phyloP scores from a whole-genome alignment of 2,329 filamentous ascomycete species.

The Talaromyces marneffei region DNA sequence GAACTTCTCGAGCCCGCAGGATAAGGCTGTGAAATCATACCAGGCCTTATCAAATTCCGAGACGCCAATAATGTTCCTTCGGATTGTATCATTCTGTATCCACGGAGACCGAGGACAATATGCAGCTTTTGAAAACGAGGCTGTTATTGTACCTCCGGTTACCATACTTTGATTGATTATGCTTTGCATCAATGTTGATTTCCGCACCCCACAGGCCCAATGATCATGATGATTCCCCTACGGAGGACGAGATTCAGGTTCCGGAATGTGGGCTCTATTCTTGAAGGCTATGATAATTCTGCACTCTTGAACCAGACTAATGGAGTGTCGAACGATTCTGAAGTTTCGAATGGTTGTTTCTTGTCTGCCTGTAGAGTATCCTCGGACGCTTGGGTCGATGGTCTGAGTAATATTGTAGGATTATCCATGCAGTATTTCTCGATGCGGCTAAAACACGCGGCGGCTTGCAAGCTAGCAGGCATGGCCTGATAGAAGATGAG shows the following conservation, averaged over 20 bases:
- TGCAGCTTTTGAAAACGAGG: constrained; percentile 17
- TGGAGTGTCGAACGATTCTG: not conserved
- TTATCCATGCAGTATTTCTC: constrained; percentile 26
- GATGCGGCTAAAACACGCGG: constrained; percentile 38
- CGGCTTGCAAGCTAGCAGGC: constrained; percentile 30
- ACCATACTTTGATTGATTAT: constrained; percentile 18
- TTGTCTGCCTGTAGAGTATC: not conserved
- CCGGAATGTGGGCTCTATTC: not conserved
- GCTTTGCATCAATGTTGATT: constrained; percentile 34
- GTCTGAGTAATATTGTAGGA: too few species aligned
- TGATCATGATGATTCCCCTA: constrained; percentile 23
- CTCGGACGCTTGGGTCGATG: not conserved
- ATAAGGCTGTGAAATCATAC: constrained; percentile 22
- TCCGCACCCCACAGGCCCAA: constrained; percentile 49
- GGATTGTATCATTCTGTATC: constrained; percentile 26
- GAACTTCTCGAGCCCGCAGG: constrained; percentile 30
- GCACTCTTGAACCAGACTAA: not conserved
- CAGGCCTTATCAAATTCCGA: constrained; percentile 23
- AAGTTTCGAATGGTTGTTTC: not conserved
- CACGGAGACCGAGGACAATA: constrained; percentile 35
- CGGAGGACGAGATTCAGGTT: not conserved
- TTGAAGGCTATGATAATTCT: not conserved
- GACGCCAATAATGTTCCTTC: constrained; percentile 25
- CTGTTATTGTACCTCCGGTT: not conserved
- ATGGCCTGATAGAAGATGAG: constrained; percentile 23